phyloP scores from a whole-genome alignment of 768 basidiomycete genomes.

The Leucogyrophana mollusca region DNA sequence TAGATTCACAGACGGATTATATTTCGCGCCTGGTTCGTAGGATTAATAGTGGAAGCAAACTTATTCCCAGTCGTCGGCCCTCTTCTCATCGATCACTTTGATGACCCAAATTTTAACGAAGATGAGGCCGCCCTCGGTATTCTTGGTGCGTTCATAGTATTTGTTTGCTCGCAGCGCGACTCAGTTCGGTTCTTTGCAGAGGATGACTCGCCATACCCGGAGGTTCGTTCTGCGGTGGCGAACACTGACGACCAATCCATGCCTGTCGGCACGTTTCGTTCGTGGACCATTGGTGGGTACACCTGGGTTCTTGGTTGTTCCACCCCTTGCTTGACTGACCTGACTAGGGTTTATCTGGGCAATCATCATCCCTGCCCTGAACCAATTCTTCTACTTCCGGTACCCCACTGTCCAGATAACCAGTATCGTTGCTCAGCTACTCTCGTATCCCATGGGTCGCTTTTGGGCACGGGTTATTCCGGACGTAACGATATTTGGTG shows the following conservation, averaged over 20 bases:
- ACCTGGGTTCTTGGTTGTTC: not conserved
- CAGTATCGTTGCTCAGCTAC: constrained; percentile 44
- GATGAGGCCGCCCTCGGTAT: constrained; percentile 20
- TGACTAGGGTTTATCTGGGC: constrained; percentile 47
- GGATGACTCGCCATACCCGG: constrained; percentile 54
- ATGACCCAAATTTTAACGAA: constrained; percentile 46
- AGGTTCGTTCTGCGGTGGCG: constrained; percentile 50
- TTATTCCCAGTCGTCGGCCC: not conserved
- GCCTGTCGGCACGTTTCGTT: constrained; percentile 34
- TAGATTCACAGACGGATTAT: too few species aligned
- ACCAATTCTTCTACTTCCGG: constrained; percentile 69
- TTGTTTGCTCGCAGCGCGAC: not conserved
- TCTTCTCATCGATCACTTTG: constrained; percentile 29
- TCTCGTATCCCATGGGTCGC: constrained; percentile 31
- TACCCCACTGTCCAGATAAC: constrained; percentile 40
- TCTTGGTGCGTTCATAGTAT: not conserved
- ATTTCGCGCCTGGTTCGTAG: too few species aligned
- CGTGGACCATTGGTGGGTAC: constrained; percentile 35
- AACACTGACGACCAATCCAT: constrained; percentile 47
- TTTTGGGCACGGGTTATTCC: constrained; percentile 58
- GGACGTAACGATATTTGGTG: constrained; percentile 19
- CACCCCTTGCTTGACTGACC: constrained; percentile 36
- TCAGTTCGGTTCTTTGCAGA: constrained; percentile 13
- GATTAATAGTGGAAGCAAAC: too few species aligned
- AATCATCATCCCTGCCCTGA: constrained; percentile 60